Conservation (phyloP, 805 yeast genomes). For the Zygoascus ofunaensis region DNA sequence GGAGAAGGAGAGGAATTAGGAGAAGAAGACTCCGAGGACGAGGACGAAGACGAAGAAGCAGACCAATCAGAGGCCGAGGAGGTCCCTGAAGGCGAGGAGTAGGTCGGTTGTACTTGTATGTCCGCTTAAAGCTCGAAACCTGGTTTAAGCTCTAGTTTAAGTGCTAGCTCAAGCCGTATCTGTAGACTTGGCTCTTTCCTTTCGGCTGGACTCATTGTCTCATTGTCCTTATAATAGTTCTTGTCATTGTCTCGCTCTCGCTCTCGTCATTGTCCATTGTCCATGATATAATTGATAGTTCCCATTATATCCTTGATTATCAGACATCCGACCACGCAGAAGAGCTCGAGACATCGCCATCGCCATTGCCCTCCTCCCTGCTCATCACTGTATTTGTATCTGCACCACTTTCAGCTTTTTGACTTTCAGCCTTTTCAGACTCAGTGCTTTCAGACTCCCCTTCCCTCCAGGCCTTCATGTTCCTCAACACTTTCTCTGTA, state of each 20-base stretch:
- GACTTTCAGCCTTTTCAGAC: background rate
- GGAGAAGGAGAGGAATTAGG: slow-evolving; percentile 21
- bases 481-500: background rate
- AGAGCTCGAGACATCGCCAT: background rate
- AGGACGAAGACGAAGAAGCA: slow-evolving; percentile 24
- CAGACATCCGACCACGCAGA: background rate
- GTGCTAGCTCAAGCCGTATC: too few species aligned
- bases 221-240: too few species aligned
- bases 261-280: too few species aligned
- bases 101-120: too few species aligned
- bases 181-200: too few species aligned
- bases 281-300: background rate
- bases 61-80: slow-evolving; percentile 13
- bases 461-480: background rate
- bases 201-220: too few species aligned
- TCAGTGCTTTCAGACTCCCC: background rate
- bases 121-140: too few species aligned
- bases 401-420: too few species aligned
- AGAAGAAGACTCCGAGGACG: slow-evolving; percentile 23
- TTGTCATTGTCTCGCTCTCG: too few species aligned
- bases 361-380: background rate
- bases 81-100: background rate
- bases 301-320: too few species aligned
- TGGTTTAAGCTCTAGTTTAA: too few species aligned
- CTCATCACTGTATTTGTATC: too few species aligned